Evolutionary conservation across 345 rosid genomes (phyloP).

Genomic region (Fremontodendron californicum): DNA sequence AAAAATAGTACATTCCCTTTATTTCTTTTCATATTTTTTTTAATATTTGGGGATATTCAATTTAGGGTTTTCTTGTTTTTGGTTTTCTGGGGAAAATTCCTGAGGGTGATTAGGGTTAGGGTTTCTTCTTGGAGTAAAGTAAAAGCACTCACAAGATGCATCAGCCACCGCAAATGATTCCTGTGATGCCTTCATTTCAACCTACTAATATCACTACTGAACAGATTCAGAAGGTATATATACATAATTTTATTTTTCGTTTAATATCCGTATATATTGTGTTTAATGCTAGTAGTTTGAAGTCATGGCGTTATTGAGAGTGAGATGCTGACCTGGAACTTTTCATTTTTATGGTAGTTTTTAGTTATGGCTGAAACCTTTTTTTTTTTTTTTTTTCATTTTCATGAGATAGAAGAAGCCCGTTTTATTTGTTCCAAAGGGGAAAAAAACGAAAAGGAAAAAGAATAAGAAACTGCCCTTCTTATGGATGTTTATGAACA

Average conservation of each 20-base stretch:
- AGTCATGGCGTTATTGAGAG: background rate
- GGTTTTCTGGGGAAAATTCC: background rate
- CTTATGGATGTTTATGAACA: background rate
- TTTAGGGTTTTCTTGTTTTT: background rate
- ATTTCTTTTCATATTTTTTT: background rate
- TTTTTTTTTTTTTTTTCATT: background rate
- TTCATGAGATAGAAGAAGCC: background rate
- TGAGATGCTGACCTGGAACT: background rate
- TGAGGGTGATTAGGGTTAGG: slow-evolving; percentile 18
- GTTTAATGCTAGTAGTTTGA: background rate
- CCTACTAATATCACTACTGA: slow-evolving; percentile 78
- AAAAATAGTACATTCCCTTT: background rate
- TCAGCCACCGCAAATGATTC: too few species aligned
- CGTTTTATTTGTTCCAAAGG: background rate
- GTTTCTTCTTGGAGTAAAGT: too few species aligned
- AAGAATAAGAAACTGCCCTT: too few species aligned
- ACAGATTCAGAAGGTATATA: slow-evolving; percentile 84
- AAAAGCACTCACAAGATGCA: too few species aligned
- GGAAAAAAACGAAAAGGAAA: too few species aligned
- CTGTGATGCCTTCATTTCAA: slow-evolving; percentile 64
- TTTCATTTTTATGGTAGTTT: background rate
- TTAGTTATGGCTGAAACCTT: background rate
- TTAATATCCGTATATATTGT: background rate
- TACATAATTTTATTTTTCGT: slow-evolving; percentile 5
- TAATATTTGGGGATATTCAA: background rate